Percentiles rank a stretch among this genome's conserved stretches.
Conservation (phyloP, 1,139 yeast species). For the Blastobotrys persicus region DNA sequence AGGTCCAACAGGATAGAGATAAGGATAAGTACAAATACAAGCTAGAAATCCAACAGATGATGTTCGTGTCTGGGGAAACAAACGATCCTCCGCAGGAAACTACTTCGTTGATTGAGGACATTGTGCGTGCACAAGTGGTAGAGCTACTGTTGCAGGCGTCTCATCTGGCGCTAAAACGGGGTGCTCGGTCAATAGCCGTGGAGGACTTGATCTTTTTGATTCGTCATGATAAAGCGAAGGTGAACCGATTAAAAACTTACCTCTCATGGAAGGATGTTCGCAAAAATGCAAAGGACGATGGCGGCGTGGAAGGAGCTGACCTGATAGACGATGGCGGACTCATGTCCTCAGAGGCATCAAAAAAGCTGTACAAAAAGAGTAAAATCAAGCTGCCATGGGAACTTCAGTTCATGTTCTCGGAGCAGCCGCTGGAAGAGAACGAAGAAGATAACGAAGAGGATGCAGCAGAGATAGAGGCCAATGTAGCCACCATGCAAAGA, state of each 20-base stretch:
- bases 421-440: slow-evolving; percentile 80
- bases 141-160: slow-evolving; percentile 82
- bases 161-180: slow-evolving; percentile 72
- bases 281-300: slow-evolving; percentile 92
- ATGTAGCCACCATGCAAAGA: slow-evolving; percentile 79
- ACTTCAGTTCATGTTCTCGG: slow-evolving; percentile 85
- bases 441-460: slow-evolving; percentile 70
- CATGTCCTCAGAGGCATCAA: slow-evolving; percentile 44
- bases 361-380: slow-evolving; percentile 70
- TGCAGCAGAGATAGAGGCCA: slow-evolving; percentile 87
- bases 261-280: slow-evolving; percentile 97
- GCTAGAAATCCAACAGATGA: slow-evolving; percentile 56
- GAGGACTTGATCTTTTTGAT: slow-evolving; percentile 92
- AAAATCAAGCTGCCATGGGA: slow-evolving; percentile 94
- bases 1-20: slow-evolving; percentile 13
- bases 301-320: slow-evolving; percentile 65
- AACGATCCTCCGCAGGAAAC: slow-evolving; percentile 93
- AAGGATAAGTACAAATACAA: slow-evolving; percentile 31
- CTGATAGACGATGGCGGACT: slow-evolving; percentile 47
- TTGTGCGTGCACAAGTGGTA: slow-evolving; percentile 91
- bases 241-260: slow-evolving; percentile 83
- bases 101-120: slow-evolving; percentile 87
- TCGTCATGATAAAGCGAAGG: slow-evolving; percentile 93
- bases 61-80: slow-evolving; percentile 96
- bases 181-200: slow-evolving; percentile 81